A percentile compares a stretch with the other conserved stretches of the same genome.
Conservation (phyloP, 371 early-diverging fungal genomes). For the Syncephalastrum sp. region DNA sequence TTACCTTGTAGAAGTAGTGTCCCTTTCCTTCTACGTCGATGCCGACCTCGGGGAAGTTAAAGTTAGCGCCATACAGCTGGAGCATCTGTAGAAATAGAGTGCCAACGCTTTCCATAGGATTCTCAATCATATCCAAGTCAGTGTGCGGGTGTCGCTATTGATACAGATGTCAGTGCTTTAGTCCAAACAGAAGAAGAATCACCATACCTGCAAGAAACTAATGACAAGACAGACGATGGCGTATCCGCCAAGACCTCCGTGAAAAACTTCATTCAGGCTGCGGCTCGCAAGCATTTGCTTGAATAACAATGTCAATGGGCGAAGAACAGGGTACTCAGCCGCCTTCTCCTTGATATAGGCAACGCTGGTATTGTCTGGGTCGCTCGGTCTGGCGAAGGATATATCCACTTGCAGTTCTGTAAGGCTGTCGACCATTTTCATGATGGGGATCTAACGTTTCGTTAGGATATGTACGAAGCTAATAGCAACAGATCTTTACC, state of each 20-base stretch:
- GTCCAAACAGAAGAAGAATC: too few relatives aligned
- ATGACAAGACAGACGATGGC: slow-evolving; percentile 82
- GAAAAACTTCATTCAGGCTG: slow-evolving; percentile 85
- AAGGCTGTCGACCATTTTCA: slow-evolving; percentile 81
- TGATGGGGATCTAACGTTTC: slow-evolving; percentile 80
- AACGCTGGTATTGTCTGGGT: slow-evolving; percentile 67
- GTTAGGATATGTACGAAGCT: background rate
- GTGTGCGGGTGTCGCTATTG: slow-evolving; percentile 82
- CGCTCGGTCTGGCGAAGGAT: slow-evolving; percentile 71
- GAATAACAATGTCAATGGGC: slow-evolving; percentile 71
- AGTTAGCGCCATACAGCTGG: slow-evolving; percentile 88
- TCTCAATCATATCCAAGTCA: slow-evolving; percentile 55
- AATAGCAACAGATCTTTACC: slow-evolving; percentile 21
- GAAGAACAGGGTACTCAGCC: slow-evolving; percentile 56
- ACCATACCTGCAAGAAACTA: slow-evolving; percentile 74
- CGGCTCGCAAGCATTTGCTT: slow-evolving; percentile 82
- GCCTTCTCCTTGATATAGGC: slow-evolving; percentile 56
- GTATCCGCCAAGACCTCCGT: slow-evolving; percentile 96
- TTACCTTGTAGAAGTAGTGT: slow-evolving; percentile 59
- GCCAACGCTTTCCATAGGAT: slow-evolving; percentile 81
- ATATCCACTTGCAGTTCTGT: slow-evolving; percentile 75
- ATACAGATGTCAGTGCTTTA: background rate
- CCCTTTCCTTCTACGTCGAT: slow-evolving; percentile 62
- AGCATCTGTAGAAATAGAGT: slow-evolving; percentile 93
- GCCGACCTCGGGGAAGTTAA: slow-evolving; percentile 72